phyloP scores from a whole-genome alignment of 2,329 filamentous ascomycete genomes.

The Myotisia sp. region DNA sequence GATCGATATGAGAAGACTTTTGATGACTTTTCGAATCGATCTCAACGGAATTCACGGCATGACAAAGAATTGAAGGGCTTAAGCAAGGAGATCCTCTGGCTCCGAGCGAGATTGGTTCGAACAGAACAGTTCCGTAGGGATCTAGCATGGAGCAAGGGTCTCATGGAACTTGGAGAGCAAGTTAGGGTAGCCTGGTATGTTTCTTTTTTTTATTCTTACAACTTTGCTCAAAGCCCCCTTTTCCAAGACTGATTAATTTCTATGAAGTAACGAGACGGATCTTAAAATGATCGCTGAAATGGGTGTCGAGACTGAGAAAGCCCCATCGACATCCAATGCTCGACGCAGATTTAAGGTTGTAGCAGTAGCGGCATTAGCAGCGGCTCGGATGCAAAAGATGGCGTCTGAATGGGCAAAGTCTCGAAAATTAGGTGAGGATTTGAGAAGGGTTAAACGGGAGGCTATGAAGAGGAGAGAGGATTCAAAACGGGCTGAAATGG shows the following conservation, averaged over 20 bases:
- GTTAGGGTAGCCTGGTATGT: constrained; percentile 61
- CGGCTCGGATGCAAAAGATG: constrained; percentile 33
- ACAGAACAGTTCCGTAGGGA: constrained; percentile 69
- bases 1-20: constrained; percentile 51
- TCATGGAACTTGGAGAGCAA: constrained; percentile 64
- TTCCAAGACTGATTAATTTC: constrained; percentile 11
- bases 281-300: constrained; percentile 74
- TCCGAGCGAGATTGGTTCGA: constrained; percentile 65
- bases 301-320: constrained; percentile 43
- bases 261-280: constrained; percentile 71
- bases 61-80: constrained; percentile 64
- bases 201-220: constrained; percentile 6
- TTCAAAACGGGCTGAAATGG: constrained; percentile 10
- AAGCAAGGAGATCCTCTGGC: constrained; percentile 78
- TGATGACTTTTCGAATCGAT: constrained; percentile 30
- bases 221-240: not conserved
- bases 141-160: constrained; percentile 74
- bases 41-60: constrained; percentile 33
- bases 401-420: constrained; percentile 31
- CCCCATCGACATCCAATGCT: constrained; percentile 18
- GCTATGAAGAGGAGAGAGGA: constrained; percentile 25
- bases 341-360: constrained; percentile 30
- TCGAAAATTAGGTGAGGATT: constrained; percentile 30
- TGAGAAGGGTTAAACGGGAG: constrained; percentile 30
- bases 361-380: constrained; percentile 30